These are phyloP conservation scores for Neocatenulostroma microsporum DNA, from an alignment of 2,329 filamentous ascomycete genomes.

Conservation along the genomic window DNA sequence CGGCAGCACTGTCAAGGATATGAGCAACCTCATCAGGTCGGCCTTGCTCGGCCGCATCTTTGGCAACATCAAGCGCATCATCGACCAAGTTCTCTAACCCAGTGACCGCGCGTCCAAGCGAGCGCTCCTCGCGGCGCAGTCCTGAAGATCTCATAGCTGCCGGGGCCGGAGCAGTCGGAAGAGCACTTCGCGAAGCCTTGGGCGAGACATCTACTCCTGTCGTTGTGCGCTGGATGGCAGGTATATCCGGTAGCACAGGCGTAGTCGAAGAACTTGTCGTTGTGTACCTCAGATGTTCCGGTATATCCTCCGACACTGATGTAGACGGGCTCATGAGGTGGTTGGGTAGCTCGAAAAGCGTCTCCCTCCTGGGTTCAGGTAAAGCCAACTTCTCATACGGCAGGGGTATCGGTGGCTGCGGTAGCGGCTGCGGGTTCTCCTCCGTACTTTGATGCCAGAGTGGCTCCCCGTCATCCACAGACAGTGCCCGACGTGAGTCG, in stretches of 20 bases:
- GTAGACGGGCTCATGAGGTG: constrained; percentile 10
- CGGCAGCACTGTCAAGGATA: constrained; percentile 34
- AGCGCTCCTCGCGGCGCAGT: constrained; percentile 7
- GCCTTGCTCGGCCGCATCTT: constrained; percentile 26
- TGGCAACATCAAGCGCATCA: constrained; percentile 33
- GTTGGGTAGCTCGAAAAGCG: constrained; percentile 9
- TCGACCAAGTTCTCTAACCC: constrained; percentile 37
- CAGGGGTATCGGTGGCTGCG: no score
- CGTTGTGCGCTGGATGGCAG: neutral
- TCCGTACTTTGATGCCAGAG: no score
- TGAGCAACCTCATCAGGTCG: constrained; percentile 32
- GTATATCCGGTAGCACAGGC: no score
- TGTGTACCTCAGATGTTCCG: no score
- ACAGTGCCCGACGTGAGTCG: no score
- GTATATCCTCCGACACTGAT: no score
- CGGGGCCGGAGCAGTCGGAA: no score
- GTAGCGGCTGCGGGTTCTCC: no score
- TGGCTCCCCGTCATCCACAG: no score
- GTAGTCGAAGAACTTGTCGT: no score
- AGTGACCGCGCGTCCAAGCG: constrained; percentile 28
- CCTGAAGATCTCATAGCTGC: neutral
- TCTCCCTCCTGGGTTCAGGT: constrained; percentile 1
- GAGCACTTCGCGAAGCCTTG: neutral
- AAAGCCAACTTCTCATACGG: neutral
- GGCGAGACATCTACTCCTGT: constrained; percentile 3